Conservation (phyloP, 768 basidiomycete species). For the Paxillus involutus region DNA sequence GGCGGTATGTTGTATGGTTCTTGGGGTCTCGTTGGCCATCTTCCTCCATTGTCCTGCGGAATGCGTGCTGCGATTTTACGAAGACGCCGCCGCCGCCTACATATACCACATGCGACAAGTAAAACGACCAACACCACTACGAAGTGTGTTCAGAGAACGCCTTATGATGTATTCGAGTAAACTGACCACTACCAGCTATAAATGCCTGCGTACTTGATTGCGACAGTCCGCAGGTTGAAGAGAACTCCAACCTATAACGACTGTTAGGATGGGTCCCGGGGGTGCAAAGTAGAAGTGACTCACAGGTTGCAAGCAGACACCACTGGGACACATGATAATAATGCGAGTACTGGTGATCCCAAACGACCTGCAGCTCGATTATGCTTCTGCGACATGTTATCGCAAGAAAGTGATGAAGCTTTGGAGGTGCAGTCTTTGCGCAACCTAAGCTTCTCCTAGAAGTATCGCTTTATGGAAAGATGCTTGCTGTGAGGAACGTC, state of each 20-base stretch:
- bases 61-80: background rate
- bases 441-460: background rate
- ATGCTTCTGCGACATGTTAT: constrained; percentile 4
- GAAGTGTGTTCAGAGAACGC: constrained; percentile 3
- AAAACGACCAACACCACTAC: background rate
- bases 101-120: background rate
- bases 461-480: background rate
- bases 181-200: constrained; percentile 10
- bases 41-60: background rate
- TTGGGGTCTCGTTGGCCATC: background rate
- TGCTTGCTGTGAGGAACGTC: background rate
- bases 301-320: constrained; percentile 14
- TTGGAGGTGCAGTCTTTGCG: background rate
- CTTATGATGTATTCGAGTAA: background rate
- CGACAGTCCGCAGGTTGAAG: background rate
- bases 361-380: background rate
- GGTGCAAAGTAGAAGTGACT: background rate
- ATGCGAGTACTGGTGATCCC: background rate
- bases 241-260: background rate
- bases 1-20: constrained; percentile 1
- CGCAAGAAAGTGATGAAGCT: too few species aligned
- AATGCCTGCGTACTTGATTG: background rate
- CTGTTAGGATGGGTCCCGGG: background rate
- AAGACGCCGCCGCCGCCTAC: constrained; percentile 1
- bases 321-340: constrained; percentile 6